A percentile compares a stretch with the other conserved stretches of the same genome.
Evolutionary conservation across 176 grass and related monocot genomes (phyloP).

Genomic region (Pontederia paniculata): DNA sequence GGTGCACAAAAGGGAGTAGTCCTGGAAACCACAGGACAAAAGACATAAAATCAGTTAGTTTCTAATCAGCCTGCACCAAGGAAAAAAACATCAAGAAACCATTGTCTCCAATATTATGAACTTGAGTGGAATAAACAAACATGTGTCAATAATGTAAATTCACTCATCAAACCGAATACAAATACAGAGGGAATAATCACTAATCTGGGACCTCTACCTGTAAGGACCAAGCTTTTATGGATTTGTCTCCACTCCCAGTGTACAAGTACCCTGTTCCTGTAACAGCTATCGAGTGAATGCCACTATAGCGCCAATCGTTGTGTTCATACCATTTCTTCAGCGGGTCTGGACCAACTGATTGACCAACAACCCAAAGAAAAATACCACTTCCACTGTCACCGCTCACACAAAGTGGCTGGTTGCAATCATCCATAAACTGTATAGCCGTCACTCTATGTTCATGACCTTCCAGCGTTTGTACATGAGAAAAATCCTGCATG

Average conservation of each 20-base stretch:
- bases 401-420: slow-evolving; percentile 55
- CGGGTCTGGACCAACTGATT: slow-evolving; percentile 28
- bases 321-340: slow-evolving; percentile 86
- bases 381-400: slow-evolving; percentile 81
- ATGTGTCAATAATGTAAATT: too few relatives aligned
- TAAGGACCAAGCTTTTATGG: slow-evolving; percentile 92
- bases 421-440: slow-evolving; percentile 32
- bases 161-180: too few relatives aligned
- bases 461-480: slow-evolving; percentile 65
- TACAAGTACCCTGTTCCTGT: slow-evolving; percentile 66
- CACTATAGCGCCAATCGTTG: slow-evolving; percentile 80
- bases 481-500: slow-evolving; percentile 75
- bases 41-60: not conserved
- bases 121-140: not conserved
- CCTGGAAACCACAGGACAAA: slow-evolving; percentile 31
- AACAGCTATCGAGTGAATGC: slow-evolving; percentile 73
- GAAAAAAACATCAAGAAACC: not conserved
- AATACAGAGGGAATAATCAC: too few relatives aligned
- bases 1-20: slow-evolving; percentile 73
- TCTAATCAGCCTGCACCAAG: not conserved
- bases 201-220: slow-evolving; percentile 40
- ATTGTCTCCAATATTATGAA: not conserved
- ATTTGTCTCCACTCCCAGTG: slow-evolving; percentile 73
- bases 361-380: slow-evolving; percentile 54
- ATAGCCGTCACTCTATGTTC: slow-evolving; percentile 76